A percentile compares a stretch with the other conserved stretches of the same genome.
Evolutionary conservation across 371 early-diverging fungal genomes (phyloP).

Genomic region (Apophysomyces sp.): DNA sequence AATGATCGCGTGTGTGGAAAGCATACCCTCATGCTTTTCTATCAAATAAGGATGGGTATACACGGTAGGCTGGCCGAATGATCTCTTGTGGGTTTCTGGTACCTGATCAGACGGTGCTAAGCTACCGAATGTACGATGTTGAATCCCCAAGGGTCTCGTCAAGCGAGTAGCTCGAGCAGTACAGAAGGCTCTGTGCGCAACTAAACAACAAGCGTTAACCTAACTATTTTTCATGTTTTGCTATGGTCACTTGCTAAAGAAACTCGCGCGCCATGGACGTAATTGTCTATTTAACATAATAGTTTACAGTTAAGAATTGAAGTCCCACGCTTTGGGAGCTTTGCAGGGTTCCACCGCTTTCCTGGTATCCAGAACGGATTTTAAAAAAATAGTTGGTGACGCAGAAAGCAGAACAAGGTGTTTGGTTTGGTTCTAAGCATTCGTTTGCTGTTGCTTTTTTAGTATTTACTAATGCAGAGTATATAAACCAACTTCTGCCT

Average conservation of each 20-base stretch:
- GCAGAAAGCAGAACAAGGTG: no score
- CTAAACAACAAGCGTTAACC: background rate
- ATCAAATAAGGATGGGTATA: constrained; percentile 83
- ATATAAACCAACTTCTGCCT: no score
- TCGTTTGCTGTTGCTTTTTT: no score
- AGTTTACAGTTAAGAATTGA: background rate
- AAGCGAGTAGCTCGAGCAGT: background rate
- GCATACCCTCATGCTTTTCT: constrained; percentile 65
- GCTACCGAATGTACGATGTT: background rate
- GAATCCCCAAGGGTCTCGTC: background rate
- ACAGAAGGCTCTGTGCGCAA: background rate
- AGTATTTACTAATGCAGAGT: no score
- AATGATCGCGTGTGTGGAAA: no score
- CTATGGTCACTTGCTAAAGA: background rate
- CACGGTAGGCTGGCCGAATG: constrained; percentile 79
- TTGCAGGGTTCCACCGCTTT: background rate
- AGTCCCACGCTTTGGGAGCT: no score
- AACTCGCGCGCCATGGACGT: background rate
- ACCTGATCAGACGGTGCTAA: constrained; percentile 9
- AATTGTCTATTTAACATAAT: background rate
- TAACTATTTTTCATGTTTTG: background rate
- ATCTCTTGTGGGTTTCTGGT: constrained; percentile 39
- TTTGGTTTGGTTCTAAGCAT: no score
- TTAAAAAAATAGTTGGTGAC: no score
- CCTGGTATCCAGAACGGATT: no score